phyloP scores from a whole-genome alignment of 1,284 basidiomycete genomes.

The Austroboletus rostrupii region DNA sequence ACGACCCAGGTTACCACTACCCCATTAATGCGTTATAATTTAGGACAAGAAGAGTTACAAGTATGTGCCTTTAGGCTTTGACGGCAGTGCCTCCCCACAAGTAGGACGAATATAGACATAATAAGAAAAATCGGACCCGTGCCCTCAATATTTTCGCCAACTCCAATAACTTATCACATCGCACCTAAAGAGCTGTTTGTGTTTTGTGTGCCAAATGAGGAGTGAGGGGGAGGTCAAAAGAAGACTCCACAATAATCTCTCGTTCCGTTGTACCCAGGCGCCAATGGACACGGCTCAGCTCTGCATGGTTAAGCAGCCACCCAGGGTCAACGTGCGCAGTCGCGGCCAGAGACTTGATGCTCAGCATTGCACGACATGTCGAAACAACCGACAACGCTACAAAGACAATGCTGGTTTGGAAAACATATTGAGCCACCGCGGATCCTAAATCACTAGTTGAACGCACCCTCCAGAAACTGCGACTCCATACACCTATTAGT shows the following conservation, averaged over 20 bases:
- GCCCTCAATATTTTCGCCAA: neutral
- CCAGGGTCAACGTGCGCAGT: constrained; percentile 35
- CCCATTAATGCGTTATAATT: constrained; percentile 29
- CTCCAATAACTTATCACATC: neutral
- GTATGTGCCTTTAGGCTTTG: no score
- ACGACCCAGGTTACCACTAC: constrained; percentile 37
- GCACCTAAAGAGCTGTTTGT: neutral
- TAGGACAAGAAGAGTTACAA: no score
- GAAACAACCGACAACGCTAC: constrained; percentile 65
- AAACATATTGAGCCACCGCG: constrained; percentile 39
- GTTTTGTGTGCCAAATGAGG: neutral
- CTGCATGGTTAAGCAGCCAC: constrained; percentile 38
- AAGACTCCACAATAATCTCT: constrained; percentile 42
- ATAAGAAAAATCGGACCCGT: no score
- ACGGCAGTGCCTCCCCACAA: no score
- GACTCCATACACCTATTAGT: constrained; percentile 13
- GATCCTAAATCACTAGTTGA: neutral
- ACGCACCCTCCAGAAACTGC: constrained; percentile 14
- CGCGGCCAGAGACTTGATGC: constrained; percentile 36
- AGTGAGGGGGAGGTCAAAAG: constrained; percentile 2
- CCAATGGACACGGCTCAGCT: constrained; percentile 39
- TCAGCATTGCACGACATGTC: constrained; percentile 32
- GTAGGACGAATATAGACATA: no score
- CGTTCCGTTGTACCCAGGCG: constrained; percentile 34
- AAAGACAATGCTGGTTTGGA: constrained; percentile 60